Percentiles rank a stretch among this genome's conserved stretches.
Conservation (phyloP, 1,139 yeast species). For the Scheffersomyces stambukii region DNA sequence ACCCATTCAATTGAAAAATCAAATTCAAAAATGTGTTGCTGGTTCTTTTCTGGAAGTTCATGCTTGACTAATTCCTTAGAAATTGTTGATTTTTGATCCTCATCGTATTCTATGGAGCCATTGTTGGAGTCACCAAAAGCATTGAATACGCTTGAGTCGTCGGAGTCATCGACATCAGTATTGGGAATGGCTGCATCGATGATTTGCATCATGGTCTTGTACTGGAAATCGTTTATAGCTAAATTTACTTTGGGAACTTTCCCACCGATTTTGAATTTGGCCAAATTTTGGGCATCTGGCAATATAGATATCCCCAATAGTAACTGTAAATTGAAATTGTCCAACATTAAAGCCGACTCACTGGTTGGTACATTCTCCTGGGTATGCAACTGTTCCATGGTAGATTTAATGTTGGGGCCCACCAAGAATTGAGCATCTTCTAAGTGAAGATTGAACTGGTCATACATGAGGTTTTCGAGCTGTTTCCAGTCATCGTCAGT, state of each 20-base stretch:
- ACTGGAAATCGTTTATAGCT: constrained; percentile 82
- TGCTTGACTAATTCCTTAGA: constrained; percentile 3
- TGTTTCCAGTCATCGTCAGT: constrained; percentile 67
- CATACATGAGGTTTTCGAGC: constrained; percentile 81
- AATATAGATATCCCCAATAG: constrained; percentile 76
- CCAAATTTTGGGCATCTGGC: constrained; percentile 72
- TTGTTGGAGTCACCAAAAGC: constrained; percentile 32
- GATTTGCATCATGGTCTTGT: constrained; percentile 78
- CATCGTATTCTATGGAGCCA: constrained; percentile 6
- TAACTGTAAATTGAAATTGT: constrained; percentile 70
- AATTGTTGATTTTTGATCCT: constrained; percentile 4
- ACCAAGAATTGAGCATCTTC: constrained; percentile 87
- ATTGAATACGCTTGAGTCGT: constrained; percentile 30
- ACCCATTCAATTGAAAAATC: constrained; percentile 64
- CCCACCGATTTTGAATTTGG: constrained; percentile 72
- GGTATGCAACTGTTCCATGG: constrained; percentile 65
- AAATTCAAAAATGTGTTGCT: constrained; percentile 68
- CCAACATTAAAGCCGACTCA: constrained; percentile 57
- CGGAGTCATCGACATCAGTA: constrained; percentile 32
- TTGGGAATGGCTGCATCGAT: constrained; percentile 69
- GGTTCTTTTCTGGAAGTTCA: constrained; percentile 9
- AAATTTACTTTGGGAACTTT: constrained; percentile 72
- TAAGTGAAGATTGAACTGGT: constrained; percentile 69
- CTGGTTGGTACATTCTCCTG: constrained; percentile 24
- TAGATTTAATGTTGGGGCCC: constrained; percentile 75